A percentile compares a stretch with the other conserved stretches of the same genome.
Evolutionary conservation across 1,284 basidiomycete species (phyloP).

Genomic region (Trichosporon coremiiforme): DNA sequence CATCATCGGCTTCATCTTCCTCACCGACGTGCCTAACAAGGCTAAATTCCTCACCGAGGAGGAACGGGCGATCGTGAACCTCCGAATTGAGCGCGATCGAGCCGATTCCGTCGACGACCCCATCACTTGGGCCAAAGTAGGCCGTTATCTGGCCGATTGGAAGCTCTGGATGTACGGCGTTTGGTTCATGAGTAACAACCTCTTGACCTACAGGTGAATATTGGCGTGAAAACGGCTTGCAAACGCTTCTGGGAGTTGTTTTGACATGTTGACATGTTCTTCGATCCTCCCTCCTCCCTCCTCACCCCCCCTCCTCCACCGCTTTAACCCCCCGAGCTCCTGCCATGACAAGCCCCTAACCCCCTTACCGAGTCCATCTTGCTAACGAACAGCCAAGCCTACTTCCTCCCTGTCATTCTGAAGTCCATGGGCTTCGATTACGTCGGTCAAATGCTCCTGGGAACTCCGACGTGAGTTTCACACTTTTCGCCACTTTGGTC

Average conservation of each 20-base stretch:
- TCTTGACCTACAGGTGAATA: slow-evolving; percentile 24
- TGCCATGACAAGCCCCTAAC: no score
- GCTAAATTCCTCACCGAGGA: slow-evolving; percentile 56
- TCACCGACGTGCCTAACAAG: slow-evolving; percentile 58
- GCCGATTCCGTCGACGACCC: slow-evolving; percentile 56
- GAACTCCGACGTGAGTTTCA: slow-evolving; percentile 49
- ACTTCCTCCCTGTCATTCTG: slow-evolving; percentile 54
- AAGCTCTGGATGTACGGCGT: slow-evolving; percentile 58
- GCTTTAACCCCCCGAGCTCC: no score
- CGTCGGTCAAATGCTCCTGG: slow-evolving; percentile 49
- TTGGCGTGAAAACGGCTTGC: no score
- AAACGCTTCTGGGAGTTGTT: no score
- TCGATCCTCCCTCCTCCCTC: no score
- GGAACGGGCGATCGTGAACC: slow-evolving; percentile 53
- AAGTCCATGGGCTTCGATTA: slow-evolving; percentile 33
- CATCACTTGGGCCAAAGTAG: slow-evolving; percentile 50
- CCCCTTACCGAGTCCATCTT: no score
- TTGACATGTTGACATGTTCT: no score
- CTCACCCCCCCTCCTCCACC: no score
- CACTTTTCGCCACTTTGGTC: no score
- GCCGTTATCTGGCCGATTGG: slow-evolving; percentile 49
- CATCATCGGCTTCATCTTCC: slow-evolving; percentile 40
- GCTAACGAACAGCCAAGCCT: slow-evolving; percentile 33
- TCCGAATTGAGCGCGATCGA: slow-evolving; percentile 58
- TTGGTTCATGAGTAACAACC: slow-evolving; percentile 47